Conservation (phyloP, 352 stramenopile genomes). For the Globisporangium uncinulatum region DNA sequence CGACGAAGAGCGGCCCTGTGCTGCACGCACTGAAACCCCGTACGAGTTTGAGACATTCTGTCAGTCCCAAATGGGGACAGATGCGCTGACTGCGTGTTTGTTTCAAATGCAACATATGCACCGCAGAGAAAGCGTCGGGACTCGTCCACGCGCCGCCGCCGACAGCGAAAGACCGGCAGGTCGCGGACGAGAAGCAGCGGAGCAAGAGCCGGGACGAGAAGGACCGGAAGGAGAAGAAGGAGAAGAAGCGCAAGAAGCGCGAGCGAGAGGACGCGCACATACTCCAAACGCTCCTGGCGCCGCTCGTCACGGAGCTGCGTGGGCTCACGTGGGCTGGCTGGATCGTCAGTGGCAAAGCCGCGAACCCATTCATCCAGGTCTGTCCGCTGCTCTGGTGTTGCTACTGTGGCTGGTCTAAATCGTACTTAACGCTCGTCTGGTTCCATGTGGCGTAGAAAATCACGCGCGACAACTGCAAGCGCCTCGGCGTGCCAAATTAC, state of each 20-base stretch:
- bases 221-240: slow-evolving; percentile 76
- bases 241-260: slow-evolving; percentile 81
- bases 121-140: slow-evolving; percentile 32
- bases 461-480: slow-evolving; percentile 82
- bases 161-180: slow-evolving; percentile 25
- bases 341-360: slow-evolving; percentile 64
- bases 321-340: slow-evolving; percentile 67
- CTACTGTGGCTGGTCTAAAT: background rate
- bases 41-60: slow-evolving; percentile 9
- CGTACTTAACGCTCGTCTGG: background rate
- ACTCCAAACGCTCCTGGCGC: slow-evolving; percentile 72
- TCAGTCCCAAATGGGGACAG: no score
- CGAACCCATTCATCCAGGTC: slow-evolving; percentile 71
- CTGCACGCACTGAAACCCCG: slow-evolving; percentile 38
- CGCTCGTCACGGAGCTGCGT: slow-evolving; percentile 56
- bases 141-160: slow-evolving; percentile 63
- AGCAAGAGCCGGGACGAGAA: slow-evolving; percentile 59
- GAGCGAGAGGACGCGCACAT: slow-evolving; percentile 62
- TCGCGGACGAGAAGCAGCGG: slow-evolving; percentile 44
- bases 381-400: background rate
- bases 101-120: background rate
- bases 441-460: slow-evolving; percentile 40
- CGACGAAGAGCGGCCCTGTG: slow-evolving; percentile 50
- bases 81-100: no score
- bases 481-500: slow-evolving; percentile 76